Evolutionary conservation across 805 yeast genomes (phyloP).

Genomic region (Ogataea corticis): DNA sequence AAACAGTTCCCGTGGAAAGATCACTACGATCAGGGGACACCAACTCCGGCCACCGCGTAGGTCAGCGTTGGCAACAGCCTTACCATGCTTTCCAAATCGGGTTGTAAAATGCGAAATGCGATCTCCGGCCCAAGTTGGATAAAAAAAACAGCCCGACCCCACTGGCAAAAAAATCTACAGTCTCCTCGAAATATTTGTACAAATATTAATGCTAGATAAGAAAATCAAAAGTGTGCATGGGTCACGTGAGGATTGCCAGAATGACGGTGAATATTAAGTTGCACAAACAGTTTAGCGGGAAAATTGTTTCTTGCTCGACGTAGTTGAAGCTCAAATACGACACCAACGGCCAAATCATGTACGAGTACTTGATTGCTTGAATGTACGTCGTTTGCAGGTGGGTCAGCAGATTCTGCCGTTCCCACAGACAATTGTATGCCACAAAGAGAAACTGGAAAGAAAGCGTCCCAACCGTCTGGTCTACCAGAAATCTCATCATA

Average conservation of each 20-base stretch:
- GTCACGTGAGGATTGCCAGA: constrained; percentile 38
- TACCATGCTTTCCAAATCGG: neutral
- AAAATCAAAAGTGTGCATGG: neutral
- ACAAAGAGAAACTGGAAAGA: constrained; percentile 53
- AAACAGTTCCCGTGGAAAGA: no score
- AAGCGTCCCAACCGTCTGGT: constrained; percentile 58
- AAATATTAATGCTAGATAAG: constrained; percentile 2
- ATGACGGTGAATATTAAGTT: constrained; percentile 57
- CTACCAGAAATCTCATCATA: constrained; percentile 44
- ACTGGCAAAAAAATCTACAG: no score
- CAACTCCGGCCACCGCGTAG: neutral
- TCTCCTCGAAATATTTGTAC: neutral
- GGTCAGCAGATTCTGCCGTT: constrained; percentile 38
- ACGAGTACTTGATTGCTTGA: constrained; percentile 51
- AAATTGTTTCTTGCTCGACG: constrained; percentile 49
- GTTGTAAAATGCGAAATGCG: constrained; percentile 1
- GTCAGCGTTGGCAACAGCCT: neutral
- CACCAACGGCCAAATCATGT: constrained; percentile 60
- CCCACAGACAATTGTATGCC: constrained; percentile 55
- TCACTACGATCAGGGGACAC: no score
- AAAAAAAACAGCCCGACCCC: no score
- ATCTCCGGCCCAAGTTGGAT: neutral
- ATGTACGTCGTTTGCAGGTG: constrained; percentile 41
- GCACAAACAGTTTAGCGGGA: constrained; percentile 59
- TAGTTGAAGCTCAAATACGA: constrained; percentile 51